Conservation (phyloP, 768 basidiomycete genomes). For the Tubosaeta sp. region DNA sequence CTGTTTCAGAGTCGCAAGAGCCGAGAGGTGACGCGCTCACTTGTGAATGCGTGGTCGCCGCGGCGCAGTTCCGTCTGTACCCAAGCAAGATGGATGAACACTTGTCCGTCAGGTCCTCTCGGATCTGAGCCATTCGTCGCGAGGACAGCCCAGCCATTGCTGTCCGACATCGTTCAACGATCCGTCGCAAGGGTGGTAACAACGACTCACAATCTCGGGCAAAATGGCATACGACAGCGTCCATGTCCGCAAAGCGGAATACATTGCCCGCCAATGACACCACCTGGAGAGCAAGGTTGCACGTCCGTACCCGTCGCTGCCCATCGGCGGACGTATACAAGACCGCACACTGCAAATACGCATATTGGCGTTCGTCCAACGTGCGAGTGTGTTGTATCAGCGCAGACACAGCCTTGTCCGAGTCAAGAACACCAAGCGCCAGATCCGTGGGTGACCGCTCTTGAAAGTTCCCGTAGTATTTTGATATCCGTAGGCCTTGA, state of each 20-base stretch:
- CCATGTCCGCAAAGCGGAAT: slow-evolving; percentile 89
- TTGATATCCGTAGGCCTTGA: slow-evolving; percentile 58
- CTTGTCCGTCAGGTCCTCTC: slow-evolving; percentile 80
- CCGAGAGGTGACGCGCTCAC: slow-evolving; percentile 37
- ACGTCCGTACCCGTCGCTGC: slow-evolving; percentile 75
- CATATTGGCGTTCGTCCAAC: slow-evolving; percentile 68
- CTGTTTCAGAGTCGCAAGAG: slow-evolving; percentile 4
- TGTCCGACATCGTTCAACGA: slow-evolving; percentile 27
- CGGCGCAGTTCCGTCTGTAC: slow-evolving; percentile 86
- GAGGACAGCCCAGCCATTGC: slow-evolving; percentile 63
- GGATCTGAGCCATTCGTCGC: slow-evolving; percentile 65
- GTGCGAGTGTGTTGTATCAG: slow-evolving; percentile 66
- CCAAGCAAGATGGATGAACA: slow-evolving; percentile 79
- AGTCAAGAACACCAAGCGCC: slow-evolving; percentile 73
- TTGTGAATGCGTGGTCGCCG: slow-evolving; percentile 72
- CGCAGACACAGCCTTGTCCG: slow-evolving; percentile 76
- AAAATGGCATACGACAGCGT: slow-evolving; percentile 69
- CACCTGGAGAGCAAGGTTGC: slow-evolving; percentile 82
- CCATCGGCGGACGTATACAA: slow-evolving; percentile 80
- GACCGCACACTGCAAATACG: slow-evolving; percentile 80
- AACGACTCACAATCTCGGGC: slow-evolving; percentile 66
- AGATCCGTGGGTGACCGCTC: slow-evolving; percentile 67
- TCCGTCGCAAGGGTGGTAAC: not conserved
- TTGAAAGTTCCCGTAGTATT: slow-evolving; percentile 72
- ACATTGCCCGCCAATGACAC: slow-evolving; percentile 85